These are phyloP conservation scores for Whalleya microplaca DNA, from an alignment of 2,329 filamentous ascomycete species.

Conservation along the genomic window DNA sequence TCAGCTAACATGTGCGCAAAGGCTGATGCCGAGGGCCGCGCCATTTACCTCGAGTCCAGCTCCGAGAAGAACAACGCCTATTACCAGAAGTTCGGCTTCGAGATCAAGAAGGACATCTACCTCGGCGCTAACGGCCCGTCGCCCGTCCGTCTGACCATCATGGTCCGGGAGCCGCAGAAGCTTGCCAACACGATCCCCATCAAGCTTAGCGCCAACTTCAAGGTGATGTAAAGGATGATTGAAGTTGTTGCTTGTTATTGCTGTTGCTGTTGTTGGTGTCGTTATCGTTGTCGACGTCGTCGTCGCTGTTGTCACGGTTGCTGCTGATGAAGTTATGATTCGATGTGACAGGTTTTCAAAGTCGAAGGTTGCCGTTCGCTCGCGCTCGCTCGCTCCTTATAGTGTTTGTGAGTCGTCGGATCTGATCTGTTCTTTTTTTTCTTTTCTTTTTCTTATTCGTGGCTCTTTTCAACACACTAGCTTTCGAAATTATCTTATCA, in stretches of 20 bases:
- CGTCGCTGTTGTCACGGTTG: not conserved
- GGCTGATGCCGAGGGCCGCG: slow-evolving; percentile 69
- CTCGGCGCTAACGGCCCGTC: slow-evolving; percentile 45
- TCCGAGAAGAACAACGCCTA: slow-evolving; percentile 69
- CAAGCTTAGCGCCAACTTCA: slow-evolving; percentile 38
- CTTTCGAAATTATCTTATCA: not conserved
- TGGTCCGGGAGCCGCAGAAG: slow-evolving; percentile 73
- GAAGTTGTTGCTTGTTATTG: not conserved
- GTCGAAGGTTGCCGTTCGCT: not conserved
- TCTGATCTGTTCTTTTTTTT: not conserved
- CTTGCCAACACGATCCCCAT: slow-evolving; percentile 40
- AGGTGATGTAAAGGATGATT: slow-evolving; percentile 19
- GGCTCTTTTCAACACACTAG: slow-evolving; percentile 9
- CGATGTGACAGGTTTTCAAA: not conserved
- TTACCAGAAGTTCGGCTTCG: slow-evolving; percentile 78
- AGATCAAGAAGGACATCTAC: slow-evolving; percentile 64
- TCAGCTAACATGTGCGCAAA: slow-evolving; percentile 30
- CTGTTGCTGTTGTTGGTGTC: not conserved
- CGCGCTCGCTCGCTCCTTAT: not conserved
- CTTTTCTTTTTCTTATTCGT: slow-evolving; percentile 1
- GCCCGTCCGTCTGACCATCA: slow-evolving; percentile 73
- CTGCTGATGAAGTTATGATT: slow-evolving; percentile 7
- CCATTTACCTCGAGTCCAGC: slow-evolving; percentile 81
- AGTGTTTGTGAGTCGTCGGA: not conserved
- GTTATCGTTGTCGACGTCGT: not conserved